Base-by-base conservation (phyloP, 345 rosid genomes). In the Anacardium occidentale region DNA sequence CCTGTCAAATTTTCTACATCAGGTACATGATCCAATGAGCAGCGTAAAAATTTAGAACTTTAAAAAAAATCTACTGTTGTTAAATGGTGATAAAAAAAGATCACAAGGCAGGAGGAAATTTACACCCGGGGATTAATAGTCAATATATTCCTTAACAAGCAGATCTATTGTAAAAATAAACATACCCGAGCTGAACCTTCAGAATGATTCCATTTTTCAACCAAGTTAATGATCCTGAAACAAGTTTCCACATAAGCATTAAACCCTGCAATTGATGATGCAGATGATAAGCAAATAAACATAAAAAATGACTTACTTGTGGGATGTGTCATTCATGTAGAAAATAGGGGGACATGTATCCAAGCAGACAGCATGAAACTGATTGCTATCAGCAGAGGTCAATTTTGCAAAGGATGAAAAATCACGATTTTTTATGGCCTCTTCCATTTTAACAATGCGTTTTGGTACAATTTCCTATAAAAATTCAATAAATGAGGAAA, bases 281-380 rank as follows among this genome's bases (percentile, higher is more conserved):
- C 47, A 58, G 64, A 56, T 44, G 57, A 40, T 32, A 21, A 52
- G 69, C 37, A 37, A 60, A 52, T 5, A 44, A 52, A 73, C 26
- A 34, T 44, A 74, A 26, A 64, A 1, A 10, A 68, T 26, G 54
- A 77, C 82, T 85, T 75, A 77, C 98, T 93, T 92, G 87, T 90
- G 98, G 71, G 98, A 94, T 58, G 98, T 90, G 80, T 92, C 94
- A 77, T 94, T 94, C 98, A 94, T 90, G 82, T 94, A 94, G 81
- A 94, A 94, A 83, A 94, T 94, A 37, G 98, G 98, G 47, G 98
- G 98, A 70, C 77, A 67, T 45, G 98, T 89, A 84, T 94, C 98
- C 80, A 94, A 79, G 86, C 98, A 94, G 59, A 89, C 90, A 54
- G 98, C 97, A 78, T 94, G 98, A 82, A 94, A 94, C 85, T 94